Conservation (phyloP, 2,329 filamentous ascomycete species). For the Dendryphion nanum region DNA sequence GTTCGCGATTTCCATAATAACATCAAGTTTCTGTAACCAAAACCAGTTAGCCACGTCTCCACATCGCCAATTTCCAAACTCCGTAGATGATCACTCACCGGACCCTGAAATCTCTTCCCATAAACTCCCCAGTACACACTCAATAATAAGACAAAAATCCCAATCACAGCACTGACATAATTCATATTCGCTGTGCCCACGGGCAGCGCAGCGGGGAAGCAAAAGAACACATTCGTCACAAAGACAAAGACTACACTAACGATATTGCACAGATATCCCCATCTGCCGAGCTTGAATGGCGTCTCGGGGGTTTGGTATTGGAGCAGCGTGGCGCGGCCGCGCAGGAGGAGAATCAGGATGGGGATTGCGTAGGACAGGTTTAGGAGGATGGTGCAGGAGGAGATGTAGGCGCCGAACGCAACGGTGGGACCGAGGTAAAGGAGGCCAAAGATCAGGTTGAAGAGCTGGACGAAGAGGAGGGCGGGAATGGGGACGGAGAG, state of each 20-base stretch:
- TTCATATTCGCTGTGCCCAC: slow-evolving; percentile 8
- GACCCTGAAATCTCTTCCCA: slow-evolving; percentile 9
- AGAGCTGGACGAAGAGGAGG: slow-evolving; percentile 43
- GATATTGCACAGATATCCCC: slow-evolving; percentile 7
- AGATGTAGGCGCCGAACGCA: slow-evolving; percentile 49
- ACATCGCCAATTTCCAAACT: background rate
- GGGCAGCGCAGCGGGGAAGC: slow-evolving; percentile 8
- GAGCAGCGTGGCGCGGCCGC: slow-evolving; percentile 7
- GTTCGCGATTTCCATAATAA: slow-evolving; percentile 7
- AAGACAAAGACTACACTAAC: slow-evolving; percentile 7
- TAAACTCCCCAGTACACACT: slow-evolving; percentile 5
- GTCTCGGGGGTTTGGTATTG: slow-evolving; percentile 6
- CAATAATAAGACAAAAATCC: slow-evolving; percentile 6
- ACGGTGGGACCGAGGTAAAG: slow-evolving; percentile 49
- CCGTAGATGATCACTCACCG: background rate
- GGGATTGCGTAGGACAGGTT: slow-evolving; percentile 49
- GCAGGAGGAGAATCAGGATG: slow-evolving; percentile 18
- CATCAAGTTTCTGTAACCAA: slow-evolving; percentile 7
- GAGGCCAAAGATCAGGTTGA: slow-evolving; percentile 48
- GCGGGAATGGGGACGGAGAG: slow-evolving; percentile 46
- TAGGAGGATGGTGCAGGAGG: slow-evolving; percentile 47
- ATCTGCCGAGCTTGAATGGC: slow-evolving; percentile 11
- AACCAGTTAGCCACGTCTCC: background rate
- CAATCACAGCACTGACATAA: slow-evolving; percentile 9
- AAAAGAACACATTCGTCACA: slow-evolving; percentile 12